These are phyloP conservation scores for Acer saccharum DNA, from an alignment of 345 rosid species.

Conservation along the genomic window DNA sequence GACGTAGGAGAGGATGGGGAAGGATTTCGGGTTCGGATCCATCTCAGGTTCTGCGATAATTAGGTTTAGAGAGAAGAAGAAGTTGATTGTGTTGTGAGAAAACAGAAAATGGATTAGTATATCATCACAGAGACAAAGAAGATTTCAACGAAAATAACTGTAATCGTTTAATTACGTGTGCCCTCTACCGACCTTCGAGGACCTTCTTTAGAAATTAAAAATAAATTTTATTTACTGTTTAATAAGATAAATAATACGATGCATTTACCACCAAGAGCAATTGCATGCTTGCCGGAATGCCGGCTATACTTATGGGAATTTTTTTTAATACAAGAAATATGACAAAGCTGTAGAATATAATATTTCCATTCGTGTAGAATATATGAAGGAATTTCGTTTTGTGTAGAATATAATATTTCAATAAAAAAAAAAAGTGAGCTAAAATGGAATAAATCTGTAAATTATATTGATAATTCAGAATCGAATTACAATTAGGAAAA, in stretches of 20 bases:
- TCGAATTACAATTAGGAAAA: background rate
- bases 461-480: background rate
- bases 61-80: too few species aligned
- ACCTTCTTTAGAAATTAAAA: background rate
- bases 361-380: too few species aligned
- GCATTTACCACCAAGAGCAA: too few species aligned
- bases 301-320: too few species aligned
- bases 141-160: background rate
- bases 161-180: background rate
- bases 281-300: too few species aligned
- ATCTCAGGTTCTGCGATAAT: constrained; percentile 18
- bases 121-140: background rate
- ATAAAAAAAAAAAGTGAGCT: background rate
- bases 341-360: too few species aligned
- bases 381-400: too few species aligned
- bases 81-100: background rate
- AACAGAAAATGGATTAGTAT: too few species aligned
- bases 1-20: constrained; percentile 91
- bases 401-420: too few species aligned
- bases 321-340: too few species aligned
- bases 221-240: too few species aligned
- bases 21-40: constrained; percentile 73
- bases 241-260: too few species aligned
- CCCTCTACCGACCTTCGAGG: background rate
- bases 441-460: background rate